phyloP scores from a whole-genome alignment of 257 asterid species.

The Fraxinus cuspidata region DNA sequence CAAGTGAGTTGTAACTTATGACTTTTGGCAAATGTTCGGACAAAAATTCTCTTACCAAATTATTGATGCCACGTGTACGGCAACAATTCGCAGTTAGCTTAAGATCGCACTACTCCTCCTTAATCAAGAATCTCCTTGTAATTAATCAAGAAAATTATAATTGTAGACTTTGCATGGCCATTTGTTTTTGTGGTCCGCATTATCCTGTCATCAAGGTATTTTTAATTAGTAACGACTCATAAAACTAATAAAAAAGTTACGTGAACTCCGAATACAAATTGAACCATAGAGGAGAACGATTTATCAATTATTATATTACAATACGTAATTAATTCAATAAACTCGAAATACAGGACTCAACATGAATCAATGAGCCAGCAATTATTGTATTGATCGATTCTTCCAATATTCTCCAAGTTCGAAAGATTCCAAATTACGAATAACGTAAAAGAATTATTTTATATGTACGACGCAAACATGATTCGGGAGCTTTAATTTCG shows the following conservation, averaged over 20 bases:
- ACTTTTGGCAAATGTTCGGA: background rate
- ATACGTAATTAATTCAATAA: too few species aligned
- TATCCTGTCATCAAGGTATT: slow-evolving; percentile 3
- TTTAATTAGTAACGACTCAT: background rate
- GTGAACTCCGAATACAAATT: background rate
- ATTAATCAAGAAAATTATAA: slow-evolving; percentile 16
- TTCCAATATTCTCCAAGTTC: too few species aligned
- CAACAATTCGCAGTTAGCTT: background rate
- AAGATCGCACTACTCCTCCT: slow-evolving; percentile 16
- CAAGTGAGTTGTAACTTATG: background rate
- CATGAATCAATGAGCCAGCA: too few species aligned
- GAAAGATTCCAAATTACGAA: background rate
- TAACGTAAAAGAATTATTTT: background rate
- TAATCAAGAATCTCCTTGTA: slow-evolving; percentile 1
- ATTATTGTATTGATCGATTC: too few species aligned
- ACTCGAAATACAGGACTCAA: too few species aligned
- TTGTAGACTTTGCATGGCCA: slow-evolving; percentile 1
- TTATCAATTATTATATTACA: background rate
- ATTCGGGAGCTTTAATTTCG: too few species aligned
- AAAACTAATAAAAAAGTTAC: background rate
- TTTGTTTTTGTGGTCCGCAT: background rate
- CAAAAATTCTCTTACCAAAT: background rate
- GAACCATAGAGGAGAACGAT: background rate
- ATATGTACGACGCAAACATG: too few species aligned
- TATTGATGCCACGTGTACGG: background rate